phyloP scores from a whole-genome alignment of 345 rosid genomes.

The Cardamine occulta region DNA sequence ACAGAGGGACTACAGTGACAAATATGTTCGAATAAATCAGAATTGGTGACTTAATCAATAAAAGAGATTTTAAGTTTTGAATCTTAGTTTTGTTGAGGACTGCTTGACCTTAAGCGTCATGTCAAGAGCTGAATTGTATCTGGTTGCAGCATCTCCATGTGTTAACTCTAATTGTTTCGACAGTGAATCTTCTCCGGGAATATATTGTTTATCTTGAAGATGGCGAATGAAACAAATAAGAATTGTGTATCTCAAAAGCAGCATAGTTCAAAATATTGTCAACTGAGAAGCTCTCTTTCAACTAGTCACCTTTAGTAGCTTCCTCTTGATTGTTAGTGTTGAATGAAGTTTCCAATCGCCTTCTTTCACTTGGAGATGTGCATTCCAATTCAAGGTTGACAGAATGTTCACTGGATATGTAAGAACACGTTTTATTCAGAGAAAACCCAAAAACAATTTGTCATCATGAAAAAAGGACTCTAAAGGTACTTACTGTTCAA shows the following conservation, averaged over 20 bases:
- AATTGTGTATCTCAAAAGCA: no score
- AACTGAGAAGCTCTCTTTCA: slow-evolving; percentile 2
- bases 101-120: slow-evolving; percentile 29
- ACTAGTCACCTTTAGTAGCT: slow-evolving; percentile 7
- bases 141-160: background rate
- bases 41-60: background rate
- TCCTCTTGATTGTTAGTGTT: slow-evolving; percentile 18
- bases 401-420: background rate
- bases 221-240: background rate
- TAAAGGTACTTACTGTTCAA: background rate
- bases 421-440: no score
- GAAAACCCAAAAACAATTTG: no score
- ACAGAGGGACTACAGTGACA: slow-evolving; percentile 5
- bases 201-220: slow-evolving; percentile 12
- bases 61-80: background rate
- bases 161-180: background rate
- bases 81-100: background rate
- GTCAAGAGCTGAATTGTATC: slow-evolving; percentile 15
- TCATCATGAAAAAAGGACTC: no score
- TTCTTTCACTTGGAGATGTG: background rate
- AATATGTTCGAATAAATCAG: no score
- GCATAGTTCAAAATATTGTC: no score
- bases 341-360: background rate
- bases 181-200: slow-evolving; percentile 9
- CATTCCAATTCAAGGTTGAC: background rate